Evolutionary conservation across 805 yeast species (phyloP), one percentile per base, ranked within the genome.

Genomic region (Candida corydali): DNA sequence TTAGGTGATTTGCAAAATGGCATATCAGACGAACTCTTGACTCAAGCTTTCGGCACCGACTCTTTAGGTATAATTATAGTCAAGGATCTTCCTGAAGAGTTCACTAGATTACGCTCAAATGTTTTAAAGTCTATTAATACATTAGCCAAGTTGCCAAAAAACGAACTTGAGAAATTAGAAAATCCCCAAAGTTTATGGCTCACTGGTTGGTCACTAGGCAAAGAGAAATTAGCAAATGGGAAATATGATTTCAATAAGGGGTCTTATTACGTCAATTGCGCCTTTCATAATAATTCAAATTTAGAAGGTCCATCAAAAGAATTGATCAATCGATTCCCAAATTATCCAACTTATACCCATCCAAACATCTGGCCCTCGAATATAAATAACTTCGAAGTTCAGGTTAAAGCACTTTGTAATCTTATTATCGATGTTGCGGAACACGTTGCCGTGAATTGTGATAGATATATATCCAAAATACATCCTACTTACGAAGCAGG

Each of bases 131-230:
- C 63, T 29, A 70, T 76, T 3, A 59, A 73, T 3, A 47, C 50
- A 17, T 54, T 76, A 18, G 74, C 76, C 14, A 54, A 53, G 26
- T 56, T 72, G 3, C 63, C 73, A 1, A 37, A 36, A 7, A 49
- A 49, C 2, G 51, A 54, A 8, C 54, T 76, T 24, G 50, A 47
- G 3, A 31, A 43, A 12, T 56, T 76, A 36, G 81, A 76, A 45
- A 59, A 58, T 17, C 71, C 70, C 12, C 77, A 73, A 35, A 67
- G 76, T 0, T 57, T 53, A 43, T 78, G 77, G 73, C 55, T 75
- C 6, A 70, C 73, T 1, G 84, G 82, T 1, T 78, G 82, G 82
- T 76, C 82, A 7, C 52, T 75, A 17, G 82, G 82, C 0, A 70
- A 67, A 36, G 83, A 78, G 45, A 64, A 53, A 23, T 59, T 78